Evolutionary conservation across 371 early-diverging fungal genomes (phyloP).

Genomic region (Blakeslea trispora): DNA sequence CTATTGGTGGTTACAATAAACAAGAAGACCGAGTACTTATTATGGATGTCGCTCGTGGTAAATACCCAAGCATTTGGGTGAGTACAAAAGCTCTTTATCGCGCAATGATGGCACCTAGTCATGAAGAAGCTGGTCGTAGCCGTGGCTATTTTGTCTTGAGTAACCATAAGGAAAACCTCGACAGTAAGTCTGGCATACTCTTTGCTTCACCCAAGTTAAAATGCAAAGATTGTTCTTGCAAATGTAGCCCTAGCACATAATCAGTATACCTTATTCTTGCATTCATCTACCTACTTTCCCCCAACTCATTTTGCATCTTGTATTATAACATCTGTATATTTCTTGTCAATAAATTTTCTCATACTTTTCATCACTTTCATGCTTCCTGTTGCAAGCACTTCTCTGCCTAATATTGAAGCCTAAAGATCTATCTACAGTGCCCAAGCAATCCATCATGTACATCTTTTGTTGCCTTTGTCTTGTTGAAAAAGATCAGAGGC

Average conservation of each 20-base stretch:
- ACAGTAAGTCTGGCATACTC: neutral
- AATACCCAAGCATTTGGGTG: slow-evolving; percentile 86
- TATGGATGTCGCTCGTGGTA: slow-evolving; percentile 70
- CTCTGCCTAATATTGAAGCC: too few species aligned
- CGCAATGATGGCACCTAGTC: slow-evolving; percentile 62
- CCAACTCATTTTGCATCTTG: slow-evolving; percentile 6
- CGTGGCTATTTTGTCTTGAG: slow-evolving; percentile 83
- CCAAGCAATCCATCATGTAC: too few species aligned
- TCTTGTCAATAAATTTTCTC: neutral
- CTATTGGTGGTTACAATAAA: slow-evolving; percentile 69
- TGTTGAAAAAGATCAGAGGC: too few species aligned
- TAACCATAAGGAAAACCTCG: slow-evolving; percentile 6
- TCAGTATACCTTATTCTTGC: neutral
- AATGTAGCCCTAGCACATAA: slow-evolving; percentile 17
- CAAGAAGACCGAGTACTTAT: slow-evolving; percentile 70
- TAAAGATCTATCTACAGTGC: too few species aligned
- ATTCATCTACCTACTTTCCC: neutral
- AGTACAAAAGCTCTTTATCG: slow-evolving; percentile 66
- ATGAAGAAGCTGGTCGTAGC: slow-evolving; percentile 70
- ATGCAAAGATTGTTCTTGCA: slow-evolving; percentile 25
- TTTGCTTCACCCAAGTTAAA: slow-evolving; percentile 14
- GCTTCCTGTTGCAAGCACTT: too few species aligned
- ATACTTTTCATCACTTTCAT: neutral
- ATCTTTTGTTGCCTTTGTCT: too few species aligned
- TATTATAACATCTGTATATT: slow-evolving; percentile 4